phyloP scores from a whole-genome alignment of 106 monocot genomes.

The Narthecium ossifragum region DNA sequence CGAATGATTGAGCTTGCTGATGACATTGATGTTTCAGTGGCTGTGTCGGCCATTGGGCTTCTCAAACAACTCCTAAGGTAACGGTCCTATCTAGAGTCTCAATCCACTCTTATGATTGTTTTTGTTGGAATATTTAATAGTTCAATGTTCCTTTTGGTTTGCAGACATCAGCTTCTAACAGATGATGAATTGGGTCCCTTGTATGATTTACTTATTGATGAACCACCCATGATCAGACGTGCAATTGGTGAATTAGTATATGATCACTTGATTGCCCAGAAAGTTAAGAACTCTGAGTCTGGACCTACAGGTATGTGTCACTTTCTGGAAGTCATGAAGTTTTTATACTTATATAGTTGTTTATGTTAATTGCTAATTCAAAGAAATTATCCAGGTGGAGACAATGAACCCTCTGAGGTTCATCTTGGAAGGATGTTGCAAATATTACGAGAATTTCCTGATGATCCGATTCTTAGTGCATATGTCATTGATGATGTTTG shows the following conservation, averaged over 20 bases:
- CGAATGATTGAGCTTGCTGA: slow-evolving; percentile 99
- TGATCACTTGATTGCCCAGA: slow-evolving; percentile 97
- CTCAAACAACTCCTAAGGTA: slow-evolving; percentile 86
- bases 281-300: slow-evolving; percentile 55
- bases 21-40: slow-evolving; percentile 88
- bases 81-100: background rate
- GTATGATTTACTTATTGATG: slow-evolving; percentile 98
- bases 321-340: no score
- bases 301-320: slow-evolving; percentile 45
- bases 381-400: slow-evolving; percentile 40
- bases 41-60: slow-evolving; percentile 89
- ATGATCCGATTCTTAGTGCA: slow-evolving; percentile 81
- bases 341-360: no score
- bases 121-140: background rate
- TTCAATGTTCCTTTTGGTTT: slow-evolving; percentile 9
- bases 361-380: no score
- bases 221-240: slow-evolving; percentile 86
- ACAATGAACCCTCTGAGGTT: slow-evolving; percentile 83
- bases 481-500: slow-evolving; percentile 99
- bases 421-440: slow-evolving; percentile 89
- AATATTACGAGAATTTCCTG: slow-evolving; percentile 92
- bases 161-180: slow-evolving; percentile 87
- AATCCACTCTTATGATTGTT: background rate
- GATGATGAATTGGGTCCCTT: slow-evolving; percentile 95
- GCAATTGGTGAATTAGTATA: slow-evolving; percentile 96